Evolutionary conservation across 192 early-diverging fungal species (phyloP).

Genomic region (Backusella liffmaniae): DNA sequence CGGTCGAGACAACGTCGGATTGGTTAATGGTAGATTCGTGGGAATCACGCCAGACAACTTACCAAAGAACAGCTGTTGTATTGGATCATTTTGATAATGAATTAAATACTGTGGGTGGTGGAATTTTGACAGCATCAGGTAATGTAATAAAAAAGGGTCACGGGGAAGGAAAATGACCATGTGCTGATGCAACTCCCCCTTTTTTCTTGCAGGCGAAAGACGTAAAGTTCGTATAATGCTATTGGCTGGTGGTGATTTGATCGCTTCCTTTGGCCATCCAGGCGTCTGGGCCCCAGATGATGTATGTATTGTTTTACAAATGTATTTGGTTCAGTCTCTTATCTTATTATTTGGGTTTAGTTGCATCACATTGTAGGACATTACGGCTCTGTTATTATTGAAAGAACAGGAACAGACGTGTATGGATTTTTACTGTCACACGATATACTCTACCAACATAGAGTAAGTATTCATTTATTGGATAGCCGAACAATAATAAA

Average conservation of each 20-base stretch:
- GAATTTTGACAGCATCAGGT: slow-evolving; percentile 64
- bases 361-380: slow-evolving; percentile 83
- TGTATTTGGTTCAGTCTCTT: background rate
- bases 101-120: slow-evolving; percentile 76
- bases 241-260: slow-evolving; percentile 95
- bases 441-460: slow-evolving; percentile 87
- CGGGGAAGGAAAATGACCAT: background rate
- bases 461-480: slow-evolving; percentile 44
- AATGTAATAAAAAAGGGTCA: background rate
- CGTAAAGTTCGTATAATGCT: slow-evolving; percentile 83
- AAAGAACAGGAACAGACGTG: slow-evolving; percentile 94
- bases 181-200: background rate
- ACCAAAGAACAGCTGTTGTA: slow-evolving; percentile 85
- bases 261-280: slow-evolving; percentile 92
- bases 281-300: slow-evolving; percentile 88
- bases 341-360: background rate
- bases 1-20: slow-evolving; percentile 73
- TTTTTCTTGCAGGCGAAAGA: slow-evolving; percentile 43
- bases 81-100: slow-evolving; percentile 94
- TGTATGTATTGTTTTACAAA: slow-evolving; percentile 51
- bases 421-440: slow-evolving; percentile 90
- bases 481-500: background rate
- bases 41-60: slow-evolving; percentile 82
- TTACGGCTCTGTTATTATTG: slow-evolving; percentile 94
- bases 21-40: slow-evolving; percentile 98